Evolutionary conservation across 129 eudicot genomes (phyloP).

Genomic region (Saussurea involucrata): DNA sequence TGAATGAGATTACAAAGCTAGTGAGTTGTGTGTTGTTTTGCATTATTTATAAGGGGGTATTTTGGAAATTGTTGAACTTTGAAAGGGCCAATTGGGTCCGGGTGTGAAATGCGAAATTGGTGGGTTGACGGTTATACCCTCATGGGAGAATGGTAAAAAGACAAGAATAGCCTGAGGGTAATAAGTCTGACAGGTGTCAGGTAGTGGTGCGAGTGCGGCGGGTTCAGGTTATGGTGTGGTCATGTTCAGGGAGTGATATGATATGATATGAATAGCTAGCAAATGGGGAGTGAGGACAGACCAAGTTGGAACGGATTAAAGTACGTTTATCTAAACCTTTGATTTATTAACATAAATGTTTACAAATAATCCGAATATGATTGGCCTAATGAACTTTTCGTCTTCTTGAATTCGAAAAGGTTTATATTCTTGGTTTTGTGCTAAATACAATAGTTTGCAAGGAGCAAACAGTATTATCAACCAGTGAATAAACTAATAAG

Average conservation of each 20-base stretch:
- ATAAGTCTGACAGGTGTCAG: neutral
- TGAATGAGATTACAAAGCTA: neutral
- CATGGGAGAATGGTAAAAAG: neutral
- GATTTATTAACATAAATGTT: no score
- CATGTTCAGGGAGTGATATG: slow-evolving; percentile 24
- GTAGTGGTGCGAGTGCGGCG: slow-evolving; percentile 30
- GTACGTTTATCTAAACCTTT: no score
- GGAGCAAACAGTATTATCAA: no score
- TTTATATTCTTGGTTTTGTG: no score
- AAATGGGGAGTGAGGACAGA: slow-evolving; percentile 12
- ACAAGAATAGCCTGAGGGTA: slow-evolving; percentile 8
- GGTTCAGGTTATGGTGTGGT: slow-evolving; percentile 24
- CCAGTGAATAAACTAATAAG: no score
- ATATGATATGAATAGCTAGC: slow-evolving; percentile 20
- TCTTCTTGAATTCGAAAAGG: no score
- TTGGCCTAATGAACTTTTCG: no score
- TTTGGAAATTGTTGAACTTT: neutral
- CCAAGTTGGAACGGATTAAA: slow-evolving; percentile 9
- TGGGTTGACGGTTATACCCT: slow-evolving; percentile 31
- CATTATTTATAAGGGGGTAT: neutral
- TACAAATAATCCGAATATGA: no score
- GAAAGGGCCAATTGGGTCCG: neutral
- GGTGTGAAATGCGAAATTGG: slow-evolving; percentile 15
- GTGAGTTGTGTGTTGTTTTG: neutral
- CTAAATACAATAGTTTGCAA: no score